Percentiles rank a stretch among this genome's conserved stretches.
These are phyloP conservation scores for Baudoinia panamericana DNA, from an alignment of 495 filamentous ascomycete species.

Conservation along the genomic window DNA sequence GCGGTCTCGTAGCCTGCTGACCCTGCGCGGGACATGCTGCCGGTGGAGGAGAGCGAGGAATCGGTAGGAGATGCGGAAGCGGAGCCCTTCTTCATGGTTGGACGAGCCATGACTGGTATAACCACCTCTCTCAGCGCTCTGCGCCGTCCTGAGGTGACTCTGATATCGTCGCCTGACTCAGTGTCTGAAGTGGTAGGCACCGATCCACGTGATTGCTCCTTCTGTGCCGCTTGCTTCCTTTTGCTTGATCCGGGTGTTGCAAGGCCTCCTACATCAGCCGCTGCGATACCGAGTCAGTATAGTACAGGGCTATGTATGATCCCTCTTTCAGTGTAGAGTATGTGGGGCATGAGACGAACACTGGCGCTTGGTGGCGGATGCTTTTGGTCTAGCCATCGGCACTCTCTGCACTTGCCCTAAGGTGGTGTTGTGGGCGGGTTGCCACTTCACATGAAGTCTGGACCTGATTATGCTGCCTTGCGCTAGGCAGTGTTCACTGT, in stretches of 20 bases:
- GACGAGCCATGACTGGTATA: conserved; percentile 18
- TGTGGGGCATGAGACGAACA: neutral
- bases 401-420: no score
- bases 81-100: conserved; percentile 2
- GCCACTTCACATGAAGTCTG: no score
- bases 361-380: neutral
- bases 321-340: no score
- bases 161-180: conserved; percentile 10
- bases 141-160: neutral
- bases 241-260: no score
- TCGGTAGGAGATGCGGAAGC: conserved; percentile 12
- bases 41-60: conserved; percentile 24
- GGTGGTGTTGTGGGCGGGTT: no score
- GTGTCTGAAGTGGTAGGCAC: neutral
- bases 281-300: no score
- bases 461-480: no score
- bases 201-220: no score
- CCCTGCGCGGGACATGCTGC: conserved; percentile 30
- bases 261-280: no score
- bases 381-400: neutral
- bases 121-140: conserved; percentile 13
- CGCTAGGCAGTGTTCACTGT: no score
- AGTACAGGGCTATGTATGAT: no score
- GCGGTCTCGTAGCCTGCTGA: conserved; percentile 59
- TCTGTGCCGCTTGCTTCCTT: no score